phyloP scores from a whole-genome alignment of 495 filamentous ascomycete species.

The Umbilicaria muhlenbergii region DNA sequence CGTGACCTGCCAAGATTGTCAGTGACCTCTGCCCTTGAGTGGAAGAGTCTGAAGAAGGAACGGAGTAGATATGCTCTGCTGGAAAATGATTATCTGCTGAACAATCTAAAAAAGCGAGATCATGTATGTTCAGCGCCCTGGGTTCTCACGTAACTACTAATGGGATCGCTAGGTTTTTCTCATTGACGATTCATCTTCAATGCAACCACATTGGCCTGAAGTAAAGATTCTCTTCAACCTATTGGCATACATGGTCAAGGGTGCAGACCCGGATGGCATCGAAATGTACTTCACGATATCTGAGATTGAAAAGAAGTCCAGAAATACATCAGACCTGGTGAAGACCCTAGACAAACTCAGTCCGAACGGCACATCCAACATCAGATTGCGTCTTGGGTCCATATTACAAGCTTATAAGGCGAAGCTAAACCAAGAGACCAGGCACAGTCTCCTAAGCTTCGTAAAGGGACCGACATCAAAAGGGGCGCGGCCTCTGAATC shows the following conservation, averaged over 20 bases:
- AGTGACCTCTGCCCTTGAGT: not conserved
- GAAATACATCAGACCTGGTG: conserved; percentile 2
- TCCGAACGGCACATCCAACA: conserved; percentile 7
- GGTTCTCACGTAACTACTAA: not conserved
- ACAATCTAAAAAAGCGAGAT: conserved; percentile 12
- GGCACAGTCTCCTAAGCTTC: not conserved
- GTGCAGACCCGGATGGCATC: conserved; percentile 15
- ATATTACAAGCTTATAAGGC: conserved; percentile 5
- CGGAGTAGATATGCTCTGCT: too few relatives aligned
- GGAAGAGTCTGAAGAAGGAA: not conserved
- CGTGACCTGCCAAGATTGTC: not conserved
- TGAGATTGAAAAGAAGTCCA: not conserved
- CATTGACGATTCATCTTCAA: conserved; percentile 22
- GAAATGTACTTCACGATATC: conserved; percentile 22
- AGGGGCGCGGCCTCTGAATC: conserved; percentile 10
- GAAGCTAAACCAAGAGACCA: not conserved
- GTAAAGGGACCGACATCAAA: not conserved
- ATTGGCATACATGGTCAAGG: conserved; percentile 20
- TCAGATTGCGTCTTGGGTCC: conserved; percentile 1
- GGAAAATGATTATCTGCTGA: conserved; percentile 4
- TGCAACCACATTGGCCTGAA: conserved; percentile 15
- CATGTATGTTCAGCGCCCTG: conserved; percentile 4
- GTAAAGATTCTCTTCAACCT: conserved; percentile 13
- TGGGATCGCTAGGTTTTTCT: conserved; percentile 19
- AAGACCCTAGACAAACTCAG: conserved; percentile 6